These are phyloP conservation scores for Mortierella sp. DNA, from an alignment of 371 early-diverging fungal genomes.

Conservation along the genomic window DNA sequence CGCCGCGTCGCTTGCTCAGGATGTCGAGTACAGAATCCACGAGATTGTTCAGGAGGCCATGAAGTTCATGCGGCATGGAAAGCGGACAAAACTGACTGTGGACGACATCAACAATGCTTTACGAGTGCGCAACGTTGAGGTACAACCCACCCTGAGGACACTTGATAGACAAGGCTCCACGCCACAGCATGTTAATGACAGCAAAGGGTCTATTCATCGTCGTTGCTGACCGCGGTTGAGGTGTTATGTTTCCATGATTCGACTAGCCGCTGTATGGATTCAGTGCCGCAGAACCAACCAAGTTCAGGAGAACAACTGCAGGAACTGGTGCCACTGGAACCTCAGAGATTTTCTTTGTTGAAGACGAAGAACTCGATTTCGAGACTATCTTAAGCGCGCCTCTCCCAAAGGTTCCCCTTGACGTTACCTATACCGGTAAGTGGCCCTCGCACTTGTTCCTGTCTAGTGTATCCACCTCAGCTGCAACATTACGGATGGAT, in stretches of 20 bases:
- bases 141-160: no score
- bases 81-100: constrained; percentile 86
- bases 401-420: constrained; percentile 94
- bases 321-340: constrained; percentile 57
- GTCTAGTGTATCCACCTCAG: neutral
- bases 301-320: constrained; percentile 74
- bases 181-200: no score
- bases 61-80: constrained; percentile 98
- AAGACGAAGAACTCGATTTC: constrained; percentile 98
- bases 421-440: constrained; percentile 82
- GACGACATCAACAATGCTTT: constrained; percentile 98
- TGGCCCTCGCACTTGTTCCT: neutral
- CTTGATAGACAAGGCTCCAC: no score
- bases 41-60: constrained; percentile 97
- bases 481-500: neutral
- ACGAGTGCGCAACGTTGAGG: constrained; percentile 95
- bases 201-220: no score
- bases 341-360: constrained; percentile 89
- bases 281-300: constrained; percentile 78
- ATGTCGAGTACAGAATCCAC: constrained; percentile 97
- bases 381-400: constrained; percentile 92
- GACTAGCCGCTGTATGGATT: constrained; percentile 95
- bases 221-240: no score
- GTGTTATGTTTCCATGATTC: neutral
- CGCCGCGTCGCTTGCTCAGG: constrained; percentile 89